Evolutionary conservation across 768 basidiomycete species (phyloP), one percentile per base, ranked within the genome.

Genomic region (Mycena venus): DNA sequence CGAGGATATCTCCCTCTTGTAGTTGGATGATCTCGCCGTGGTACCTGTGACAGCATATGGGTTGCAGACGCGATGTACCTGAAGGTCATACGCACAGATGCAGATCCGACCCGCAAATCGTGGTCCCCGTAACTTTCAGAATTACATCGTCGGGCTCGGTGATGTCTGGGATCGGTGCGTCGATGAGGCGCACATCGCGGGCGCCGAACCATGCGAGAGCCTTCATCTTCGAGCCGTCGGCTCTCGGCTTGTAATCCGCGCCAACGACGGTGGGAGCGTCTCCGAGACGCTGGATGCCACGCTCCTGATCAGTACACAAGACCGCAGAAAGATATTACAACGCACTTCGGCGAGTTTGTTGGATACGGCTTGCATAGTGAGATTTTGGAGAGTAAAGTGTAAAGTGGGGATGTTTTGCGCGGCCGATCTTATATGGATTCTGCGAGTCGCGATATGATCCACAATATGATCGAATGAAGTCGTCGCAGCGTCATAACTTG

Each of bases 141-240:
- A 95, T 90, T 64, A 95, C 91, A 76, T 96, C 94, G 78, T 91
- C 88, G n/a, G 91, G 89, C 72, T 94, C 90, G 2, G 90, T 92
- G 78, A 95, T 89, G 69, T 90, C 90, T 2, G 90, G 84, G 80
- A 85, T 79, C 12, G 85, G 83, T 0, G 83, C 85, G n/a, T 85
- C 82, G 36, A 86, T 73, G 67, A 87, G 73, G 15, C 85, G 82
- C 23, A 86, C 90, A 73, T 91, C 88, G 51, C 84, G 79, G 10
- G 86, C 82, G 2, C 92, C 91, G 75, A 91, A 92, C 92, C 92
- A 94, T 1, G 90, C 90, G 2, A 94, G 83, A 14, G 93, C 92
- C 72, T 90, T 90, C 93, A 93, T 93, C 5, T 85, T 92, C 32
- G 84, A 80, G 1, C 91, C 91, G 73, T 88, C 90, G 12, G 80